Evolutionary conservation across 2,329 filamentous ascomycete species (phyloP), one percentile per base, ranked within the genome.

Genomic region (Ploettnerulaceae sp.): DNA sequence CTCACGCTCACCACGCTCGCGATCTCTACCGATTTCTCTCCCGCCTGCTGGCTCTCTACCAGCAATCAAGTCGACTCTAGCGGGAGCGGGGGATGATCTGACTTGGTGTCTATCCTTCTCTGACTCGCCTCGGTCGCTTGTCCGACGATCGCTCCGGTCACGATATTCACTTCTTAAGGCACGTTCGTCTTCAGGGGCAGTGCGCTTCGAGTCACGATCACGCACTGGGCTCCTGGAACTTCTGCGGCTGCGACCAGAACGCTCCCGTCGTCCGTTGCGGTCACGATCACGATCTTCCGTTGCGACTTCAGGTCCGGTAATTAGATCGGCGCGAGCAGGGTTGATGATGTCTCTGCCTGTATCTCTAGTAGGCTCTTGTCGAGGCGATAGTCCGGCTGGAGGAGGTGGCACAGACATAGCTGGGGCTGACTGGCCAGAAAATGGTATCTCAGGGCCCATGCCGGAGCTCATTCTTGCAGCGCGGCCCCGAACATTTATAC

Each of bases 381-480:
- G 28, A 21, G 39, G n/a, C 2, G 54, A 53, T n/a, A 51, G 43
- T 24, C 48, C 53, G 11, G 51, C 14, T 64, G 68, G 36, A 67
- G 67, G 38, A 0, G 77, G 76, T 14, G 72, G 74, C 7, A 36
- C 15, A 17, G 76, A 75, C 1, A 74, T 73, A 2, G 79, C 66
- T 4, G 81, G 77, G 1, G 76, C 37, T 67, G 67, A 15, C 67
- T 67, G 15, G 71, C 73, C 18, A 71, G 76, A 42, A 68, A 73
- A 33, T 72, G 77, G 3, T 71, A 76, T 14, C 77, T 69, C 15
- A 76, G 73, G 56, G 76, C 77, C 65, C 53, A 62, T 61, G 52
- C 67, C 52, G 47, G 66, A 57, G 29, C 56, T 64, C 7, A 64
- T 66, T 34, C 65, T 68, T 22, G 64, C 43, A 34, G 55, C 53